A percentile compares a stretch with the other conserved stretches of the same genome.
Conservation (phyloP, 345 rosid genomes). For the Euphorbia peplus region DNA sequence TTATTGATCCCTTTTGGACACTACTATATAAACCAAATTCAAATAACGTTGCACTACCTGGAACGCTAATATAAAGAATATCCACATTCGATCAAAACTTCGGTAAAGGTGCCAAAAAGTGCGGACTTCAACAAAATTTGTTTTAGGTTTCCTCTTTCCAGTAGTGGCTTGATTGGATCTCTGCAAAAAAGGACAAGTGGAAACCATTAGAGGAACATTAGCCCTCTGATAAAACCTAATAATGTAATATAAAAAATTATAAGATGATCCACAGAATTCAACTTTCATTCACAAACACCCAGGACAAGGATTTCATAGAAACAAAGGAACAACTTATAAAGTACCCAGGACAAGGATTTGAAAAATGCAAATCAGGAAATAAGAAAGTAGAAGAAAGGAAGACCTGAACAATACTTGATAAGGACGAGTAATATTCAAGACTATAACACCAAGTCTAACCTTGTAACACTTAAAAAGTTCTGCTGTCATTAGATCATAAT, state of each 20-base stretch:
- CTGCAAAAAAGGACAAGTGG: conserved; percentile 36
- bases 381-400: neutral
- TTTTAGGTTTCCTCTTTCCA: conserved; percentile 76
- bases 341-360: neutral
- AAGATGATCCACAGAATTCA: neutral
- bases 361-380: neutral
- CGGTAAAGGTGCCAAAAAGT: conserved; percentile 93
- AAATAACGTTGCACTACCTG: conserved; percentile 49
- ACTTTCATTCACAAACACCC: neutral
- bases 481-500: neutral
- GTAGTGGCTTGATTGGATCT: conserved; percentile 40
- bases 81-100: conserved; percentile 99
- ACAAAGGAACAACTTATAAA: too few species aligned
- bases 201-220: neutral
- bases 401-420: neutral
- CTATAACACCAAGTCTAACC: neutral
- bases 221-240: neutral
- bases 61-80: conserved; percentile 75
- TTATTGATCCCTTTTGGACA: conserved; percentile 17
- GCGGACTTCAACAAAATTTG: conserved; percentile 96
- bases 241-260: too few species aligned
- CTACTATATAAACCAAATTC: conserved; percentile 11
- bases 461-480: neutral
- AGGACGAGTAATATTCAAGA: neutral
- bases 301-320: neutral